Evolutionary conservation across 352 stramenopile species (phyloP).

Genomic region (Globisporangium emineosum): DNA sequence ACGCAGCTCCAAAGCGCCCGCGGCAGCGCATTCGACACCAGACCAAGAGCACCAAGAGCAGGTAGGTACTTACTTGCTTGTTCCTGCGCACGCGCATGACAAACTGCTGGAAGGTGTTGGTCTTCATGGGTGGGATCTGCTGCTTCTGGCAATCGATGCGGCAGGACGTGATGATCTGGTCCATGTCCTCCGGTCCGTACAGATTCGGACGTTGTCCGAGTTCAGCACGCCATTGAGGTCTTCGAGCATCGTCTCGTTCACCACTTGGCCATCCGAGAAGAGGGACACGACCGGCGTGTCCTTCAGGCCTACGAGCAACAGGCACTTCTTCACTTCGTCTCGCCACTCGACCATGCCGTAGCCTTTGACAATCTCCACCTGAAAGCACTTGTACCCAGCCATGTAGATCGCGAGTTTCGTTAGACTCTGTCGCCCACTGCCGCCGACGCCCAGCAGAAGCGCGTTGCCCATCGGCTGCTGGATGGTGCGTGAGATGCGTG

Average conservation of each 20-base stretch:
- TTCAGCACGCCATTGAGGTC: constrained; percentile 96
- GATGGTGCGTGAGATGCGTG: constrained; percentile 77
- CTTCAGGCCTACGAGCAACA: constrained; percentile 89
- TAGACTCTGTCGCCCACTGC: constrained; percentile 90
- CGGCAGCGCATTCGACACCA: constrained; percentile 35
- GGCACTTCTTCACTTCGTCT: constrained; percentile 91
- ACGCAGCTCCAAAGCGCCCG: constrained; percentile 43
- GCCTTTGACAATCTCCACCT: constrained; percentile 95
- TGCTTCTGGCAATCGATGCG: constrained; percentile 91
- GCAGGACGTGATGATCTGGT: constrained; percentile 88
- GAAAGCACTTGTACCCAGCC: constrained; percentile 91
- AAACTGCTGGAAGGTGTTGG: constrained; percentile 95
- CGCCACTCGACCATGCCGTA: constrained; percentile 93
- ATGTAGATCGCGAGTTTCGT: constrained; percentile 93
- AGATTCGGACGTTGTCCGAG: constrained; percentile 94
- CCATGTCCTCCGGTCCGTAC: constrained; percentile 90
- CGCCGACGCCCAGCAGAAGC: constrained; percentile 90
- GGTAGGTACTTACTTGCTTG: no score
- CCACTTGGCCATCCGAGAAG: constrained; percentile 94
- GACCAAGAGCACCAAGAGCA: constrained; percentile 30
- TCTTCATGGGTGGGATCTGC: constrained; percentile 89
- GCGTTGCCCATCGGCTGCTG: constrained; percentile 87
- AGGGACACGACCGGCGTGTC: constrained; percentile 91
- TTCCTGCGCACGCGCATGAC: constrained; percentile 90
- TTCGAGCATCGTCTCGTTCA: constrained; percentile 95